These are phyloP conservation scores for Achaetomium macrosporum DNA, from an alignment of 2,329 filamentous ascomycete species.

Conservation along the genomic window DNA sequence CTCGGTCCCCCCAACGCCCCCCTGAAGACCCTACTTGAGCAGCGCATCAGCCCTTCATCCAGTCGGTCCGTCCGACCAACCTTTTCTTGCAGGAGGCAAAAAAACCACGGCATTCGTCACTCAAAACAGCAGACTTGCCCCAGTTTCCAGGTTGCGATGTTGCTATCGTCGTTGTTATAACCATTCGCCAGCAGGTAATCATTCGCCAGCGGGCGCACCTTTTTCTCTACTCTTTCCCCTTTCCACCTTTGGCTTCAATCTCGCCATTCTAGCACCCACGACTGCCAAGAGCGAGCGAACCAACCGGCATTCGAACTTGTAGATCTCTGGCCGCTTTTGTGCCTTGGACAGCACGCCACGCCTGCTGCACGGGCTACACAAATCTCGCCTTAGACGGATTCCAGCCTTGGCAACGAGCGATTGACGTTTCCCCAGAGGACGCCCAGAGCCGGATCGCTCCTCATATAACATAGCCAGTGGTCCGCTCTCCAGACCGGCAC, in stretches of 20 bases:
- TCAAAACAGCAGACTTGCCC: no score
- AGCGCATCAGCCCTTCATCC: conserved; percentile 1
- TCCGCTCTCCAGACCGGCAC: background rate
- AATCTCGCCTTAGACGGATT: conserved; percentile 20
- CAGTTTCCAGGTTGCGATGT: no score
- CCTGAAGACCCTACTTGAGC: conserved; percentile 20
- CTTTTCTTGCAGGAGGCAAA: conserved; percentile 14
- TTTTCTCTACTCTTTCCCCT: conserved; percentile 5
- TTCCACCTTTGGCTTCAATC: conserved; percentile 3
- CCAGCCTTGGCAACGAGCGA: conserved; percentile 23
- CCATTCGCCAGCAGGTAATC: conserved; percentile 15
- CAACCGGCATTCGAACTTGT: conserved; percentile 22
- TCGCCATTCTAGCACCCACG: background rate
- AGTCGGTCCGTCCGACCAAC: background rate
- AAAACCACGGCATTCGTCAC: conserved; percentile 2
- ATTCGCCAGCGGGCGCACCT: conserved; percentile 1
- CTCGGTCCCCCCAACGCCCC: conserved; percentile 3
- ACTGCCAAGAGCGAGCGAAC: conserved; percentile 20
- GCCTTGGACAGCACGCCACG: conserved; percentile 20
- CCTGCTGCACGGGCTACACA: conserved; percentile 22
- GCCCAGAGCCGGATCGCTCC: conserved; percentile 3
- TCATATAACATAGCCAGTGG: conserved; percentile 1
- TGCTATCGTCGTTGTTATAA: conserved; percentile 17
- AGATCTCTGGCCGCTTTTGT: conserved; percentile 25
- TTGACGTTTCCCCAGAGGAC: conserved; percentile 15